Conservation (phyloP, 352 stramenopile species). For the Bremia lactucae region DNA sequence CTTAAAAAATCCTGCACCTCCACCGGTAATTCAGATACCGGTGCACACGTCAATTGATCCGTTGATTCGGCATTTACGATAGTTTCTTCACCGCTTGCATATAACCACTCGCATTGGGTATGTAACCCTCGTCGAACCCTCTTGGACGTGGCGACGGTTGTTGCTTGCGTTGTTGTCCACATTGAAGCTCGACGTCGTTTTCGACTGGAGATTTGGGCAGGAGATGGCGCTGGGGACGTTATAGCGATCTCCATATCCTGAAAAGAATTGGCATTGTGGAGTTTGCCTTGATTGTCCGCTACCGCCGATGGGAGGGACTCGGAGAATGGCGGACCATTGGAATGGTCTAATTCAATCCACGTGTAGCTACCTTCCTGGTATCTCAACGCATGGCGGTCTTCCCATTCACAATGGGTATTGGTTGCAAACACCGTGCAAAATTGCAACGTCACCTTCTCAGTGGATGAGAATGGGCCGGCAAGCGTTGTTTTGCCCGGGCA, state of each 20-base stretch:
- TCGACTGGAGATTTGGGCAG: constrained; percentile 15
- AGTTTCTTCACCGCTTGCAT: constrained; percentile 14
- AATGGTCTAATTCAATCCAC: constrained; percentile 61
- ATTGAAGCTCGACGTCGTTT: constrained; percentile 22
- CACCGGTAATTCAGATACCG: constrained; percentile 30
- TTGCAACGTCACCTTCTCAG: constrained; percentile 29
- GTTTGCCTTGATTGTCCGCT: constrained; percentile 22
- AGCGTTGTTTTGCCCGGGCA: constrained; percentile 35
- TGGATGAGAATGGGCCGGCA: constrained; percentile 24
- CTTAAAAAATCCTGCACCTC: constrained; percentile 45
- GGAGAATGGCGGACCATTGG: constrained; percentile 30
- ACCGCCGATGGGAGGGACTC: constrained; percentile 28
- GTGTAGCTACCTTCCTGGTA: constrained; percentile 60
- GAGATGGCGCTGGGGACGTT: constrained; percentile 11
- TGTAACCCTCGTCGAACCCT: constrained; percentile 12
- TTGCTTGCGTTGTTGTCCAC: constrained; percentile 11
- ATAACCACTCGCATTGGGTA: constrained; percentile 23
- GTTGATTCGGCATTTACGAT: constrained; percentile 2
- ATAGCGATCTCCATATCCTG: constrained; percentile 25
- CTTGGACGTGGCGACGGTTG: constrained; percentile 5
- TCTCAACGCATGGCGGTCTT: constrained; percentile 34
- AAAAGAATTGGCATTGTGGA: constrained; percentile 21
- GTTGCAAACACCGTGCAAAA: constrained; percentile 38
- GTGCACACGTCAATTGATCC: constrained; percentile 10
- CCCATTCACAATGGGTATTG: constrained; percentile 47